Conservation (phyloP, 139 green algal species). For the Desmodesmus armatus region DNA sequence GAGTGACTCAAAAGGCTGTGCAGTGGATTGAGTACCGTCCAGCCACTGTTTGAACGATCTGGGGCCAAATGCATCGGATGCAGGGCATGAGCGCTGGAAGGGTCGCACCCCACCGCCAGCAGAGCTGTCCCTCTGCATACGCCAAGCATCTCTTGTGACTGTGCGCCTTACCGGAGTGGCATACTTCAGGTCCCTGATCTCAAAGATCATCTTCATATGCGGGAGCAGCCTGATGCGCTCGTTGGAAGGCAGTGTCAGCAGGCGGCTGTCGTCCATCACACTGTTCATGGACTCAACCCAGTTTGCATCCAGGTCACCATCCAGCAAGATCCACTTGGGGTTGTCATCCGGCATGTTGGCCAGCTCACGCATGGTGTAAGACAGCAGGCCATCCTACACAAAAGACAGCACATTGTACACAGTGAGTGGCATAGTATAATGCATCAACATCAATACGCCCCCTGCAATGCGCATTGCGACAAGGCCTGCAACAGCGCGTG, state of each 20-base stretch:
- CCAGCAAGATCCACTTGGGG: constrained; percentile 91
- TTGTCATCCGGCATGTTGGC: constrained; percentile 86
- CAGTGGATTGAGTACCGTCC: no score
- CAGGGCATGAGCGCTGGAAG: no score
- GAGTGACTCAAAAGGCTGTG: no score
- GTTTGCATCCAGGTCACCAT: constrained; percentile 51
- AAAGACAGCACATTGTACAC: neutral
- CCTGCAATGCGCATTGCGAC: neutral
- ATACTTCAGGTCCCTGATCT: constrained; percentile 84
- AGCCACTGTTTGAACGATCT: no score
- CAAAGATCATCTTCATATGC: constrained; percentile 93
- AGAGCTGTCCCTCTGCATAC: no score
- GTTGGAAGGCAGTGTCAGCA: constrained; percentile 90
- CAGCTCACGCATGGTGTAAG: constrained; percentile 90
- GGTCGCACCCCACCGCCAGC: no score
- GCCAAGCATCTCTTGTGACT: no score
- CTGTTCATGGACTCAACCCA: constrained; percentile 90
- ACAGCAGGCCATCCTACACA: constrained; percentile 80
- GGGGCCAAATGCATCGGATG: no score
- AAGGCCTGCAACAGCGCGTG: neutral
- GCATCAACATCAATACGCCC: neutral
- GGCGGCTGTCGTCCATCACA: constrained; percentile 91
- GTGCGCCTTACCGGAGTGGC: no score
- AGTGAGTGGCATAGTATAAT: neutral
- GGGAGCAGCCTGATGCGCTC: constrained; percentile 89